A percentile compares a stretch with the other conserved stretches of the same genome.
phyloP scores from a whole-genome alignment of 495 filamentous ascomycete species.

The Aspergillus nidulans region DNA sequence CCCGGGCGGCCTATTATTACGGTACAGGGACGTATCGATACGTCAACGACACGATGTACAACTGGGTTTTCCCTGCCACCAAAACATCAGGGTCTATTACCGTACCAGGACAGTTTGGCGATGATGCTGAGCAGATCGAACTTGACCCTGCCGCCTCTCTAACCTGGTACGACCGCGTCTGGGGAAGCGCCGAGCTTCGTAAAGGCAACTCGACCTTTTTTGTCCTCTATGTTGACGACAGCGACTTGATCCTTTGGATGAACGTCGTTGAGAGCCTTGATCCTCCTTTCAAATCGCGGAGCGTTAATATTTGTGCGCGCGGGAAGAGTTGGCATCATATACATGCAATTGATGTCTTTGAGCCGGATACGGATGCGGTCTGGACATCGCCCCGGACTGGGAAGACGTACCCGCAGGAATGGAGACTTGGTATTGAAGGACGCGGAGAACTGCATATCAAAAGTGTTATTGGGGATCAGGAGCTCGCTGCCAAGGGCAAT shows the following conservation, averaged over 20 bases:
- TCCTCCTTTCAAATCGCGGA: neutral
- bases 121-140: neutral
- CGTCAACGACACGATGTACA: neutral
- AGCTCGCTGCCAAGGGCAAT: neutral
- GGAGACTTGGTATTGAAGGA: neutral
- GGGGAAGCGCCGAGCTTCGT: neutral
- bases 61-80: neutral
- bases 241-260: neutral
- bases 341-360: neutral
- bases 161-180: conserved; percentile 4
- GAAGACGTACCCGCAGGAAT: conserved; percentile 1
- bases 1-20: neutral
- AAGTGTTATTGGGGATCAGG: neutral
- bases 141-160: neutral
- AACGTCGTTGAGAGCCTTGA: neutral
- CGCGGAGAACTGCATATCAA: neutral
- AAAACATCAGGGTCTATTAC: neutral
- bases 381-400: neutral
- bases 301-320: neutral
- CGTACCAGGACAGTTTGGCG: neutral
- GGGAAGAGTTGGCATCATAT: neutral
- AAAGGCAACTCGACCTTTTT: conserved; percentile 1
- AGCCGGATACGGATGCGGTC: neutral
- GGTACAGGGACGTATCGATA: neutral
- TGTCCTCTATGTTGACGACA: neutral